Conservation (phyloP, 2,329 filamentous ascomycete genomes). For the Xylariaceae sp. region DNA sequence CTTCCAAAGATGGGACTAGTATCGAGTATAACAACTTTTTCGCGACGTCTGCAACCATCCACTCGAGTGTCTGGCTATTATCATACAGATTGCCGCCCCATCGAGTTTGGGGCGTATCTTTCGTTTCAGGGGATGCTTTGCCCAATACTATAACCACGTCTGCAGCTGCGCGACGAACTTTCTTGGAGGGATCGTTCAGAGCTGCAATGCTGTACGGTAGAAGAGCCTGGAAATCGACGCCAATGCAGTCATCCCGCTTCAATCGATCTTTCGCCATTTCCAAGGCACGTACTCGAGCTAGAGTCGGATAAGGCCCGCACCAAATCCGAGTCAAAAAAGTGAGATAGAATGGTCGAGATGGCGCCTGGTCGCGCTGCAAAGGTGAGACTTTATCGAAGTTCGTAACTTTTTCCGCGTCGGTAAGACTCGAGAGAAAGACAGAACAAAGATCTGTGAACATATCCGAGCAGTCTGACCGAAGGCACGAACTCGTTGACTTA, state of each 20-base stretch:
- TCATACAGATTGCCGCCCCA: conserved; percentile 69
- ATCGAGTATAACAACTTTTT: conserved; percentile 60
- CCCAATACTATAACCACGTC: conserved; percentile 58
- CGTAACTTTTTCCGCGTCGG: conserved; percentile 32
- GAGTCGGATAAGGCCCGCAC: conserved; percentile 65
- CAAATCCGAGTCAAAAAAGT: conserved; percentile 74
- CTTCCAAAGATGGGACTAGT: conserved; percentile 74
- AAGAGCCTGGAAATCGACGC: conserved; percentile 69
- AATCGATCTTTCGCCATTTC: conserved; percentile 57
- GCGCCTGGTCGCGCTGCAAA: conserved; percentile 49
- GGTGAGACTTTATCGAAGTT: conserved; percentile 52
- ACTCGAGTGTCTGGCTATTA: conserved; percentile 45
- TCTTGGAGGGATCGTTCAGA: conserved; percentile 69
- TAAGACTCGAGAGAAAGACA: conserved; percentile 44
- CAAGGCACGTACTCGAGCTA: conserved; percentile 66
- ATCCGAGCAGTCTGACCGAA: conserved; percentile 44
- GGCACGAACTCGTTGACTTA: conserved; percentile 42
- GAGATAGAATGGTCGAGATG: conserved; percentile 62
- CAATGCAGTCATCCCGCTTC: conserved; percentile 42
- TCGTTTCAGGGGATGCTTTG: conserved; percentile 36
- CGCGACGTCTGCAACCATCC: conserved; percentile 54
- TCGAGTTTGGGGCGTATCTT: conserved; percentile 27
- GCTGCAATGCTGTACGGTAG: conserved; percentile 77
- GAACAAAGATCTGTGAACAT: conserved; percentile 57
- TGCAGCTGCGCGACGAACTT: conserved; percentile 71